Evolutionary conservation across 2,329 filamentous ascomycete species (phyloP), one percentile per base, ranked within the genome.

Genomic region (Xylariaceae sp.): DNA sequence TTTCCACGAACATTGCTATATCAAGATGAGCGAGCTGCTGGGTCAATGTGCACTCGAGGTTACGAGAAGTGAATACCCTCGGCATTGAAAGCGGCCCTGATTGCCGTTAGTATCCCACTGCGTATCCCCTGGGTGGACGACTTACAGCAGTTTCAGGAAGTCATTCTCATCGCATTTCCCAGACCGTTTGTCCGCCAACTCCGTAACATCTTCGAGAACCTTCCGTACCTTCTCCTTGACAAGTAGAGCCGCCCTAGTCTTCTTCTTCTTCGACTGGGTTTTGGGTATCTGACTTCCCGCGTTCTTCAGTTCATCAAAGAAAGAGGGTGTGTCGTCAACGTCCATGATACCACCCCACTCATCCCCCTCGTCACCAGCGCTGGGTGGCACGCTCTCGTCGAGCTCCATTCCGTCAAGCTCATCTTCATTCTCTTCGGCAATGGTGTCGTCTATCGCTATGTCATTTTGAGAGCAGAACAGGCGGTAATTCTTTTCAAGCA

Each of bases 161-260:
- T 95, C 90, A 39, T 86, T 90, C 67, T 97, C 89, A 58, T 96
- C 89, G 58, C 89, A 94, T 71, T 93, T 83, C 47, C 88, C 78
- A 9, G 90, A 79, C 50, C 91, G 75, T 68, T 86, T 88, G 46
- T 95, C 88, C 3, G 83, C 84, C 40, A 97, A 72, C 36, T 81
- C 78, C 0, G 90, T 95, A 42, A 85, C 82, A 49, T 85, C 79
- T 59, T 91, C 85, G 16, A 97, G 72, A 16, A 96, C 89, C 60
- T 84, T 87, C 55, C 85, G 75, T 34, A 97, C 85, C 69, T 97
- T 97, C 55, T 85, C 79, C 50, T 84, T 78, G n/a, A 98, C 85
- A 26, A 96, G 65, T 57, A 90, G 81, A 1, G 83, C 80, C 3
- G 94, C 81, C 61, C 85, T 88, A 7, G 87, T 87, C 70, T 85